Evolutionary conservation across 331 rosid species (phyloP).

Genomic region (Erythrophleum ivorense): DNA sequence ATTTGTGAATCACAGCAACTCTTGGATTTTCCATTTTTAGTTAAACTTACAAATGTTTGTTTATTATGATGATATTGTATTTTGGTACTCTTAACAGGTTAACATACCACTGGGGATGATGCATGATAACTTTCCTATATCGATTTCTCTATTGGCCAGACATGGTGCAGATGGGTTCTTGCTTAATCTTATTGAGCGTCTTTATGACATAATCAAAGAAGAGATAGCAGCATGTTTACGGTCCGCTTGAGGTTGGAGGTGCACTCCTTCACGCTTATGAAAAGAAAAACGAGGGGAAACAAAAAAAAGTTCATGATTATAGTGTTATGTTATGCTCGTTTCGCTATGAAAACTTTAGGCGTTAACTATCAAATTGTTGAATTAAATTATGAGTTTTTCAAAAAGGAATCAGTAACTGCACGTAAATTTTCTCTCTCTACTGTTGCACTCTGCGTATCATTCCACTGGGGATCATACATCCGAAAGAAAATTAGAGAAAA

Average conservation of each 20-base stretch:
- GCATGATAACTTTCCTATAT: conserved; percentile 66
- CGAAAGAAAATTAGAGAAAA: too few species aligned
- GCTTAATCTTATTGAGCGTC: conserved; percentile 68
- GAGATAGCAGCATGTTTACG: conserved; percentile 27
- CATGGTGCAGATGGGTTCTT: conserved; percentile 84
- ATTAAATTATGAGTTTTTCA: too few species aligned
- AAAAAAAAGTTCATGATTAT: not conserved
- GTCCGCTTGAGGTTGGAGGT: not conserved
- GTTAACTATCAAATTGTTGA: too few species aligned
- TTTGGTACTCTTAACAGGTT: conserved; percentile 56
- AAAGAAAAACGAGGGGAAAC: not conserved
- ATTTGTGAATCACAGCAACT: not conserved
- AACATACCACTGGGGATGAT: conserved; percentile 73
- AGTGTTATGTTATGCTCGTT: not conserved
- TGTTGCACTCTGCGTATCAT: too few species aligned
- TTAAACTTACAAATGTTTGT: conserved; percentile 10
- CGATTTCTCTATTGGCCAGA: conserved; percentile 79
- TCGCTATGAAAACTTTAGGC: too few species aligned
- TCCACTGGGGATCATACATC: too few species aligned
- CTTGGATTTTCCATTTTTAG: not conserved
- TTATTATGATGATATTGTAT: not conserved
- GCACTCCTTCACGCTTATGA: not conserved
- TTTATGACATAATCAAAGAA: conserved; percentile 57
- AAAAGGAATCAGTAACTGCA: too few species aligned
- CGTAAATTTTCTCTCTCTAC: too few species aligned